Conservation (phyloP, 371 early-diverging fungal species). For the Dinochytrium kinnereticum region DNA sequence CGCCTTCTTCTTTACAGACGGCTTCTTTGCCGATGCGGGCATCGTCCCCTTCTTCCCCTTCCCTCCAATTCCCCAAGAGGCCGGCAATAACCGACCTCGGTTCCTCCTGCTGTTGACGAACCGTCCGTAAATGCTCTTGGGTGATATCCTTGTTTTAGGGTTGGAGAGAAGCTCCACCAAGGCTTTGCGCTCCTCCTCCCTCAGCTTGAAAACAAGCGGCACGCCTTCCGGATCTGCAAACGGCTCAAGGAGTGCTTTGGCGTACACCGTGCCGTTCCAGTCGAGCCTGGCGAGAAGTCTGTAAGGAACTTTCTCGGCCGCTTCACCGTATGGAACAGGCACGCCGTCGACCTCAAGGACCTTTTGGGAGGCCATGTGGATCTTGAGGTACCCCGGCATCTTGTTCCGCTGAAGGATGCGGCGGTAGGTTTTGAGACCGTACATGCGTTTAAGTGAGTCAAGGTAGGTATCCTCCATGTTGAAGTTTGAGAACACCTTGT, state of each 20-base stretch:
- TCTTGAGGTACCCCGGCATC: not conserved
- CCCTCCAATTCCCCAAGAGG: no score
- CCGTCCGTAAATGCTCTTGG: not conserved
- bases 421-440: not conserved
- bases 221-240: not conserved
- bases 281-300: not conserved
- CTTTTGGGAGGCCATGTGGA: not conserved
- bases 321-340: not conserved
- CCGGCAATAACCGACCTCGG: not conserved
- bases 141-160: not conserved
- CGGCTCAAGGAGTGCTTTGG: not conserved
- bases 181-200: not conserved
- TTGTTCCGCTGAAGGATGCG: not conserved
- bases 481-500: not conserved
- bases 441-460: not conserved
- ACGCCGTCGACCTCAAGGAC: not conserved
- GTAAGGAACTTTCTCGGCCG: not conserved
- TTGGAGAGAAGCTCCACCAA: not conserved
- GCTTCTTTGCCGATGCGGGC: no score
- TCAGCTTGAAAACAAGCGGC: not conserved
- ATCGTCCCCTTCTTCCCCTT: no score
- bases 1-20: not conserved
- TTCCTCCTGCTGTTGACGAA: not conserved
- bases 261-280: not conserved
- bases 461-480: not conserved